Conservation (phyloP, 495 filamentous ascomycete species). For the Hypomontagnella submonticulosa region DNA sequence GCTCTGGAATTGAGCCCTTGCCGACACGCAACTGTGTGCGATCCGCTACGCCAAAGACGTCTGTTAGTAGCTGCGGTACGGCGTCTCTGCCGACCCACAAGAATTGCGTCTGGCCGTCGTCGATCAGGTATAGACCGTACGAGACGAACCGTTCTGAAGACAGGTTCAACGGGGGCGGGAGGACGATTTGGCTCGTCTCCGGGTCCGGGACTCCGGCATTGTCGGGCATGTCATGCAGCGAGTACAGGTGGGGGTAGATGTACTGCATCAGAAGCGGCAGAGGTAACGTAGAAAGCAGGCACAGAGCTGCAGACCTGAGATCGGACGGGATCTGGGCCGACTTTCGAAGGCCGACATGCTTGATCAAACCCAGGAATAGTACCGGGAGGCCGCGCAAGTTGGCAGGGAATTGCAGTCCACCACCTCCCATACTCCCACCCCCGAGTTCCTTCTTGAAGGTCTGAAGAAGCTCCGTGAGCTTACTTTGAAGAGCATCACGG, state of each 20-base stretch:
- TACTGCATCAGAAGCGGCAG: conserved; percentile 94
- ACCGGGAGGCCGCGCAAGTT: conserved; percentile 90
- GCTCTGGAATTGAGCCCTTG: conserved; percentile 83
- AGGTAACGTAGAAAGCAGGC: conserved; percentile 90
- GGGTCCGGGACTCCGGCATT: conserved; percentile 85
- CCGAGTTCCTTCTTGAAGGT: conserved; percentile 98
- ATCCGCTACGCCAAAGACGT: conserved; percentile 89
- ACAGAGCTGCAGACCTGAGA: conserved; percentile 92
- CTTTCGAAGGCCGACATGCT: conserved; percentile 94
- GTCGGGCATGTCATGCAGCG: conserved; percentile 98
- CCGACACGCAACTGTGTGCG: conserved; percentile 86
- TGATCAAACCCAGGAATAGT: conserved; percentile 92
- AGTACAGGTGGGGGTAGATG: conserved; percentile 94
- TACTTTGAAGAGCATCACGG: conserved; percentile 86
- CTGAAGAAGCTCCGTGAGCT: conserved; percentile 90
- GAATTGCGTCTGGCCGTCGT: conserved; percentile 97
- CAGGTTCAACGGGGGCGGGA: conserved; percentile 87
- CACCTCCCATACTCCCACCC: conserved; percentile 92
- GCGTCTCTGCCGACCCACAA: conserved; percentile 95
- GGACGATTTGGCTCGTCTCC: conserved; percentile 84
- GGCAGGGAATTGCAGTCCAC: conserved; percentile 90
- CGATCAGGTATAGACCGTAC: conserved; percentile 96
- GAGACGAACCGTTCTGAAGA: conserved; percentile 88
- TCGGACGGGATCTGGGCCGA: conserved; percentile 96
- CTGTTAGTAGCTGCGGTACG: conserved; percentile 84